A percentile compares a stretch with the other conserved stretches of the same genome.
These are phyloP conservation scores for Chlamydomonas reinhardtii DNA, from an alignment of 163 green algal genomes.

Conservation along the genomic window DNA sequence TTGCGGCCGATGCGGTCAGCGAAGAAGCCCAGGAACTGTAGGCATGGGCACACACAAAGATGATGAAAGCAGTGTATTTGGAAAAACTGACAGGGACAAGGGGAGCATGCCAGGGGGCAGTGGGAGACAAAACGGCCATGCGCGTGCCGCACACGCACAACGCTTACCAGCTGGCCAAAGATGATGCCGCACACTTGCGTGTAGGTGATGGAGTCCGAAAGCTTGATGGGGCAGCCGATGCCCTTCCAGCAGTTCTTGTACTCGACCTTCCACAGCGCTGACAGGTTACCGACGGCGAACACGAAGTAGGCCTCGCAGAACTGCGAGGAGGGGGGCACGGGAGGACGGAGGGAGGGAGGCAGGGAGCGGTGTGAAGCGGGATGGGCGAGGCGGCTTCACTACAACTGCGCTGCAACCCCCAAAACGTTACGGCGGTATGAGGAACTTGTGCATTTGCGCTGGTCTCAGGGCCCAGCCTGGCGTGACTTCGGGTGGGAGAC, in stretches of 20 bases:
- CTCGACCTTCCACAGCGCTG: constrained; percentile 42
- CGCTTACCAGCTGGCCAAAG: constrained; percentile 63
- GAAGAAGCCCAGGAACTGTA: constrained; percentile 65
- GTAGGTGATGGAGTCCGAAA: constrained; percentile 43
- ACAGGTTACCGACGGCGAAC: constrained; percentile 37
- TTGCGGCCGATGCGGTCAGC: constrained; percentile 78
- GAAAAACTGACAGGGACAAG: no score
- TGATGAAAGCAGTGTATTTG: no score
- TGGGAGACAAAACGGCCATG: no score
- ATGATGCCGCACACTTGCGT: constrained; percentile 52
- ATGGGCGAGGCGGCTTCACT: neutral
- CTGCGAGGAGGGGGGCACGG: neutral
- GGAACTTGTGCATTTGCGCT: no score
- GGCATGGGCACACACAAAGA: no score
- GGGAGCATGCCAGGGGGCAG: no score
- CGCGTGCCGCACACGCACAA: no score
- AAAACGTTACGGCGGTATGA: no score
- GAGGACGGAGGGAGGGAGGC: no score
- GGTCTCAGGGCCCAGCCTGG: no score
- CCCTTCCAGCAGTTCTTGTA: constrained; percentile 36
- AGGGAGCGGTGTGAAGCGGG: neutral
- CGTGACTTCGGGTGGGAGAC: no score
- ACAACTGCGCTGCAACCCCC: no score
- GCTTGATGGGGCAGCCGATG: constrained; percentile 3
- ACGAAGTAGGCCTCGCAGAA: constrained; percentile 50